Conservation (phyloP, 1,284 basidiomycete species). For the Cutaneotrichosporon sp. region DNA sequence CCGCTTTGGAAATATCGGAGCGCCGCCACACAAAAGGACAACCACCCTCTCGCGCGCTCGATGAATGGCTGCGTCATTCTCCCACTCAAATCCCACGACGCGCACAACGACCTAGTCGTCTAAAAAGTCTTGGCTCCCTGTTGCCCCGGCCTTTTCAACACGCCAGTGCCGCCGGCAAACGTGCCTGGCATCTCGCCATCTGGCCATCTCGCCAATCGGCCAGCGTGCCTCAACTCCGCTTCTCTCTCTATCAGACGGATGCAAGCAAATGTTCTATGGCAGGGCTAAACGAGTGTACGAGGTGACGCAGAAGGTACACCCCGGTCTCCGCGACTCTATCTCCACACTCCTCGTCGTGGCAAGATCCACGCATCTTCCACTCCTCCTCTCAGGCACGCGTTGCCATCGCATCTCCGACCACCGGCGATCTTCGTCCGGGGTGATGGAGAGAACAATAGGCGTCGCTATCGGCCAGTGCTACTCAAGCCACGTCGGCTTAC, state of each 20-base stretch:
- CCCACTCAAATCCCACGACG: too few relatives aligned
- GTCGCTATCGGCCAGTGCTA: not conserved
- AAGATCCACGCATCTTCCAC: not conserved
- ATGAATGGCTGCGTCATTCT: too few relatives aligned
- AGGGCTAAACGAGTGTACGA: constrained; percentile 1
- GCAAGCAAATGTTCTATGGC: constrained; percentile 3
- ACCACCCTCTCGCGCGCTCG: not conserved
- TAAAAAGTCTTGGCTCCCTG: not conserved
- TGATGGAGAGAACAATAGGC: not conserved
- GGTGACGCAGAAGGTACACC: not conserved
- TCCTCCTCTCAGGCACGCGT: too few relatives aligned
- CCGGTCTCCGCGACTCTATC: too few relatives aligned
- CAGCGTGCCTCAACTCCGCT: too few relatives aligned
- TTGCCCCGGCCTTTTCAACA: not conserved
- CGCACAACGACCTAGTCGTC: too few relatives aligned
- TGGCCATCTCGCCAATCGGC: too few relatives aligned
- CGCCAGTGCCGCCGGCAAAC: not conserved
- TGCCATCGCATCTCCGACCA: not conserved
- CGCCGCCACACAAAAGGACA: not conserved
- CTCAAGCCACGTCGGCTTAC: constrained; percentile 19
- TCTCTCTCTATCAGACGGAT: not conserved
- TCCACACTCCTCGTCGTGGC: too few relatives aligned
- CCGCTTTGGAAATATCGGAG: not conserved
- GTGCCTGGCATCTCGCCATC: too few relatives aligned
- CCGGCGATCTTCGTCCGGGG: not conserved